A percentile compares a stretch with the other conserved stretches of the same genome.
Conservation (phyloP, 306 rosid genomes). For the Prunus salicina region DNA sequence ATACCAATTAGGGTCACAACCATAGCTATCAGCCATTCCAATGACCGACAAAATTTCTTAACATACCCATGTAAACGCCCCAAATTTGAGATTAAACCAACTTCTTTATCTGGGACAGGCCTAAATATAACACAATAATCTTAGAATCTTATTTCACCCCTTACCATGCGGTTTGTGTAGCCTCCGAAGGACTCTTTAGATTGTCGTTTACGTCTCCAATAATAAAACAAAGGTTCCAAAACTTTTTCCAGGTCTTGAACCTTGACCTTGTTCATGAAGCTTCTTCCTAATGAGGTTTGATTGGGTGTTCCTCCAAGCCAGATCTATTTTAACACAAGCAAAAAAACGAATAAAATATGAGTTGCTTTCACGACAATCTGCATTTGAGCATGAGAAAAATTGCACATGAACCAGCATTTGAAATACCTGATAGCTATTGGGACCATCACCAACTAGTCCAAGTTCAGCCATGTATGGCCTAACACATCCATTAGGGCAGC, state of each 20-base stretch:
- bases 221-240: constrained; percentile 82
- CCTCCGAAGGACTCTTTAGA: constrained; percentile 91
- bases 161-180: constrained; percentile 77
- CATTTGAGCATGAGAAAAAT: background rate
- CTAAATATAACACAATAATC: background rate
- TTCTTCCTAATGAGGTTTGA: constrained; percentile 75
- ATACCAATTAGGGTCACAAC: constrained; percentile 21
- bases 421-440: constrained; percentile 94
- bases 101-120: background rate
- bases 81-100: constrained; percentile 7
- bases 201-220: constrained; percentile 85
- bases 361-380: background rate
- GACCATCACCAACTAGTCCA: constrained; percentile 97
- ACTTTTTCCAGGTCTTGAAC: constrained; percentile 87
- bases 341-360: constrained; percentile 2
- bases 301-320: constrained; percentile 94
- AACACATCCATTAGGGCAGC: constrained; percentile 97
- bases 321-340: constrained; percentile 37
- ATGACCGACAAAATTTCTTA: background rate
- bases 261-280: constrained; percentile 92
- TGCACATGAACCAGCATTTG: constrained; percentile 15
- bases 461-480: constrained; percentile 99
- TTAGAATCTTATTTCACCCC: constrained; percentile 15
- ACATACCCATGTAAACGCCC: background rate
- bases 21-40: background rate